phyloP scores from a whole-genome alignment of 1,284 basidiomycete species.

The Tetrapyrgos nigripes region DNA sequence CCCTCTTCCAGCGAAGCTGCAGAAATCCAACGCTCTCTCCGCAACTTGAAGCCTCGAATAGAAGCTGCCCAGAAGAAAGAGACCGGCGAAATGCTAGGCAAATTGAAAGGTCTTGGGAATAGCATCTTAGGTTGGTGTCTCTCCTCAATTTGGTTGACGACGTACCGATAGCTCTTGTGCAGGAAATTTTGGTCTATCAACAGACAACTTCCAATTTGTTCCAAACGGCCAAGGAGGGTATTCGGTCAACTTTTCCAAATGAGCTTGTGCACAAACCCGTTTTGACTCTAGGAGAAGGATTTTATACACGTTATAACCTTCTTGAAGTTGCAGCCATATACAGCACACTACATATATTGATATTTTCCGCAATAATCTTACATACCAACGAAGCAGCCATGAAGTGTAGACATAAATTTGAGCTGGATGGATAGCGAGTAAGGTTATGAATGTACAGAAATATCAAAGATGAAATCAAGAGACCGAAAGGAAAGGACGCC shows the following conservation, averaged over 20 bases:
- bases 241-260: conserved; percentile 78
- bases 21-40: conserved; percentile 57
- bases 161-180: background rate
- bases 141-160: background rate
- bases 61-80: conserved; percentile 85
- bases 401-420: conserved; percentile 17
- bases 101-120: conserved; percentile 94
- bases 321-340: background rate
- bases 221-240: conserved; percentile 94
- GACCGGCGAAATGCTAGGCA: conserved; percentile 91
- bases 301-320: background rate
- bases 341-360: conserved; percentile 17
- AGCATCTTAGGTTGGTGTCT: conserved; percentile 79
- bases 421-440: background rate
- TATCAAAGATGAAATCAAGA: background rate
- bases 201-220: conserved; percentile 94
- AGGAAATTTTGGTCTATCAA: conserved; percentile 89
- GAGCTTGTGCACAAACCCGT: background rate
- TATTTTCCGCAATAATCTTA: conserved; percentile 14
- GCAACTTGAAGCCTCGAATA: conserved; percentile 66
- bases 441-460: conserved; percentile 12
- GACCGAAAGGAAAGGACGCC: background rate
- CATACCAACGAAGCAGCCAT: conserved; percentile 15
- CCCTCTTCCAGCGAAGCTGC: conserved; percentile 56
- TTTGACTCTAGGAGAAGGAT: too few species aligned